phyloP scores from a whole-genome alignment of 352 stramenopile genomes.

The Phytophthora pseudosyringae region DNA sequence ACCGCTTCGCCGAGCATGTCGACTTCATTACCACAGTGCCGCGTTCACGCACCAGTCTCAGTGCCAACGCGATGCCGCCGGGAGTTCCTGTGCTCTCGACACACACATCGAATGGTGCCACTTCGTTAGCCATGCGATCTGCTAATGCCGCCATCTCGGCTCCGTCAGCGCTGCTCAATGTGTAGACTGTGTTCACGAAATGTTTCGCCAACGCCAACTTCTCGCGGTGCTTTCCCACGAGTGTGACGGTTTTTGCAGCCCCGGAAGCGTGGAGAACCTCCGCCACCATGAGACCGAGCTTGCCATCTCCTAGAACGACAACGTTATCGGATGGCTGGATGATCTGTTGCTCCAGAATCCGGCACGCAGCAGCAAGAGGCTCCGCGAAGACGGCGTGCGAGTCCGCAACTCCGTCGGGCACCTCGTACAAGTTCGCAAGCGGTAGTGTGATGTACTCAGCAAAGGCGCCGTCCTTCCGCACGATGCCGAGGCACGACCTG shows the following conservation, averaged over 20 bases:
- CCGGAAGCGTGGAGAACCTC: slow-evolving; percentile 68
- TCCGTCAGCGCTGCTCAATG: slow-evolving; percentile 28
- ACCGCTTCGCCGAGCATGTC: slow-evolving; percentile 48
- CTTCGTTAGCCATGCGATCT: slow-evolving; percentile 28
- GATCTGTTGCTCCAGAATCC: slow-evolving; percentile 86
- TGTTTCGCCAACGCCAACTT: slow-evolving; percentile 64
- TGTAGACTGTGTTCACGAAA: slow-evolving; percentile 46
- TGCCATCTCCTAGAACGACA: slow-evolving; percentile 88
- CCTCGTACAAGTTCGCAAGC: slow-evolving; percentile 81
- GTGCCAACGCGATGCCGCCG: slow-evolving; percentile 45
- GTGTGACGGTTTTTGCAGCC: slow-evolving; percentile 41
- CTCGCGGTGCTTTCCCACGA: slow-evolving; percentile 67
- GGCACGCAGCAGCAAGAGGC: slow-evolving; percentile 86
- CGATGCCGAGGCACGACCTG: slow-evolving; percentile 84
- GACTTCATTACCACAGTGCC: slow-evolving; percentile 62
- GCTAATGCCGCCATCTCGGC: slow-evolving; percentile 30
- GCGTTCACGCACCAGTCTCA: slow-evolving; percentile 43
- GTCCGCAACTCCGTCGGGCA: slow-evolving; percentile 72
- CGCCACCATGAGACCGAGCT: slow-evolving; percentile 87
- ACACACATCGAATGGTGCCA: slow-evolving; percentile 59
- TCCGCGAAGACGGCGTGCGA: slow-evolving; percentile 85
- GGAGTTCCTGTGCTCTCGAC: slow-evolving; percentile 71
- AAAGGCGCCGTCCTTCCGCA: slow-evolving; percentile 82
- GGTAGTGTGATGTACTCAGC: slow-evolving; percentile 87
- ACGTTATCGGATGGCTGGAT: slow-evolving; percentile 64